Evolutionary conservation across 2,329 filamentous ascomycete genomes (phyloP), one percentile per base, ranked within the genome.

Genomic region (Aspergillus fumigatus): DNA sequence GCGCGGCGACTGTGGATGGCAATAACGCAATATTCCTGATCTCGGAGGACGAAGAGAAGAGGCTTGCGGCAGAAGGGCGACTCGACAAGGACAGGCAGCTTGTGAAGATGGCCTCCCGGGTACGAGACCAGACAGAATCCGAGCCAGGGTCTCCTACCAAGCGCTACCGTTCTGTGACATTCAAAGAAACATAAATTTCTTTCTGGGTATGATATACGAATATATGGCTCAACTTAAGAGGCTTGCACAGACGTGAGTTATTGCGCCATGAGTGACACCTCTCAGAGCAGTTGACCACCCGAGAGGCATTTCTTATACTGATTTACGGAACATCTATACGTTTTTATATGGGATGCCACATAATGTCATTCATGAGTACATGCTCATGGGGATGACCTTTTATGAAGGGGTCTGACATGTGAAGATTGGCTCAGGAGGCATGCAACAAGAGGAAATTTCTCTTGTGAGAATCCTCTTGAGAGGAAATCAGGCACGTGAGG

Each of bases 261-360:
- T n/a, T 19, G 14, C 27, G 43, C 41, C 23, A 27, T 53, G 43
- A 48, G 43, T 3, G n/a, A 49, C 26, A 21, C 41, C n/a, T 53
- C 51, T 40, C 26, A 38, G 41, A 53, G 43, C 25, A 48, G 51
- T 40, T 50, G 8, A 6, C 38, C n/a, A 41, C 38, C n/a, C 1
- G 23, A 50, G 47, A 49, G 40, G 11, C 4, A 19, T 41, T 43
- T 54, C 26, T 49, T 54, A 29, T 54, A 23, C 50, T 54, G 47
- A 26, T 43, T 35, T 54, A 54, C 11, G 32, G 52, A 21, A 54
- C n/a, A 54, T 43, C 29, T 29, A 45, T 23, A 26, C 32, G 29
- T 54, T 54, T 26, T 43, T 43, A 35, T 54, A 25, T 49, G 43
- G 23, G 50, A 50, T 54, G 26, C 40, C 45, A 54, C 48, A 54